These are phyloP conservation scores for Graphilbum ipis-grandicollis DNA, from an alignment of 2,329 filamentous ascomycete species.

Conservation along the genomic window DNA sequence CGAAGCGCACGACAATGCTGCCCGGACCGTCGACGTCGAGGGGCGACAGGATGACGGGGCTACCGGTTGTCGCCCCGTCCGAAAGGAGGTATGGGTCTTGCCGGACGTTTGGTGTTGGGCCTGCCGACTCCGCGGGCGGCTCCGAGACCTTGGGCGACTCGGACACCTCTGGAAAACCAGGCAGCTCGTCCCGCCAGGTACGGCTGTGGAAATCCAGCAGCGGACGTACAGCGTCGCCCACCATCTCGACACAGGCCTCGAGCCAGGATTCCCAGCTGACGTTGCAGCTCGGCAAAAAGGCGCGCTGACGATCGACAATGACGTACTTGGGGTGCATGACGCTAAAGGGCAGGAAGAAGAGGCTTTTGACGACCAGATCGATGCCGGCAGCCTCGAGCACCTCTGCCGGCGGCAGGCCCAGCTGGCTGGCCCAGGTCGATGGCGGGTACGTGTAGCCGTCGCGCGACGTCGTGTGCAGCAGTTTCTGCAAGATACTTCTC, in stretches of 20 bases:
- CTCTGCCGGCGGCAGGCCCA: slow-evolving; percentile 44
- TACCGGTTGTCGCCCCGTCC: too few relatives aligned
- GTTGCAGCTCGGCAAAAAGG: slow-evolving; percentile 65
- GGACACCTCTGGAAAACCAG: too few relatives aligned
- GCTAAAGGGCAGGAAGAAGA: slow-evolving; percentile 66
- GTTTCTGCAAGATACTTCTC: slow-evolving; percentile 51
- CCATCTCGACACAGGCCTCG: slow-evolving; percentile 54
- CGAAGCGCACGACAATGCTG: slow-evolving; percentile 6
- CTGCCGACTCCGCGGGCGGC: too few relatives aligned
- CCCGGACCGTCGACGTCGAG: slow-evolving; percentile 7
- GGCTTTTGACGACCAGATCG: slow-evolving; percentile 53
- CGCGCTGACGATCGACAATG: slow-evolving; percentile 48
- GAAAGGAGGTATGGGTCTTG: too few relatives aligned
- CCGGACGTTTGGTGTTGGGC: too few relatives aligned
- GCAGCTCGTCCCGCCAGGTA: slow-evolving; percentile 36
- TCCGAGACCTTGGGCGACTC: too few relatives aligned
- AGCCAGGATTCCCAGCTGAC: slow-evolving; percentile 83
- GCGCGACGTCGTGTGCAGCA: slow-evolving; percentile 50
- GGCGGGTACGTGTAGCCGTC: slow-evolving; percentile 44
- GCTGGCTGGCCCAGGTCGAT: slow-evolving; percentile 36
- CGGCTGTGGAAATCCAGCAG: slow-evolving; percentile 48
- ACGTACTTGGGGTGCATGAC: slow-evolving; percentile 84
- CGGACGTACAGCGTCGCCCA: slow-evolving; percentile 41
- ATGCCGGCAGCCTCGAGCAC: slow-evolving; percentile 38
- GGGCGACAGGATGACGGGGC: not conserved